Evolutionary conservation across 2,329 filamentous ascomycete genomes (phyloP), one percentile per base, ranked within the genome.

Genomic region (Ceratocystis lukuohia): DNA sequence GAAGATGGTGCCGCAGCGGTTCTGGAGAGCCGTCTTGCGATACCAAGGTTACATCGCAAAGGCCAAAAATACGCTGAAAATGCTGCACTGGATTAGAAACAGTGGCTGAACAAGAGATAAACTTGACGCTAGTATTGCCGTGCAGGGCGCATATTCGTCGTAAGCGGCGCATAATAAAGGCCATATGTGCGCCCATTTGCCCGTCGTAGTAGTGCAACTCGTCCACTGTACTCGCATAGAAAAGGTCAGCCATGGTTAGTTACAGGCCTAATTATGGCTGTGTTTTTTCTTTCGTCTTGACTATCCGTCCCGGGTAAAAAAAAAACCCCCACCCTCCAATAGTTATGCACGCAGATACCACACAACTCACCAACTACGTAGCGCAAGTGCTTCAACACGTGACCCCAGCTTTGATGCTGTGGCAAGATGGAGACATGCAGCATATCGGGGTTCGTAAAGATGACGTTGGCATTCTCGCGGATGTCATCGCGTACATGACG

Each of bases 361-460:
- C 8, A 12, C 50, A 74, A 41, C 78, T 70, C 72, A 80, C 80
- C 79, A 6, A 99, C 94, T 0, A 99, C 92, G 72, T 89, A 96
- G 70, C 87, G 89, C 15, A 99, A 77, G 70, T 96, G 91, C 74
- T 90, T 84, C n/a, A 99, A 75, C 70, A 96, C 97, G 0, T 83
- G 84, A 61, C 92, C 83, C 94, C 94, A 99, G 37, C 83, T 83
- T 69, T 91, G 88, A 76, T 99, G 94, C 72, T 96, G 89, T 0
- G 94, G 93, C 2, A 99, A 76, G 30, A 99, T 95, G 0, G 91
- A 95, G 44, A 96, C 84, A 71, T 99, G 94, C 45, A 99, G 80
- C 92, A 97, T 99, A 72, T 99, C 94, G 0, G 94, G 94, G 71
- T 99, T 99, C 0, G 94, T 99, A 72, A 99, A 96, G 63, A 99